Base-by-base conservation (phyloP, 306 rosid species). In the Acmispon strigosus region DNA sequence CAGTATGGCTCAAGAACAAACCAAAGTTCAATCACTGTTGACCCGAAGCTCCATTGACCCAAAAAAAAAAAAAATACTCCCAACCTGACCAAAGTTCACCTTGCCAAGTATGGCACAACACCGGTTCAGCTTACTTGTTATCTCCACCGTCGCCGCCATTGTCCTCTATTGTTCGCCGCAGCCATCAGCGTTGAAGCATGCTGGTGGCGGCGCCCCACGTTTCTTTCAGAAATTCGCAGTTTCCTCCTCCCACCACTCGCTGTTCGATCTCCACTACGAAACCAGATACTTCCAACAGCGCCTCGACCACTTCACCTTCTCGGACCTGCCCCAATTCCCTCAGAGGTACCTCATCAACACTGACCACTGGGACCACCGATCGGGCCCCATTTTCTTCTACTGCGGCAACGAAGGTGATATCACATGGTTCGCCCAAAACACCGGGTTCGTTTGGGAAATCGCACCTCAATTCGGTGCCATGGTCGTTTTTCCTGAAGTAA, bases 381-480 rank as follows among this genome's bases (percentile, higher is more conserved):
- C 69, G 6, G 97, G 90, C 27, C 97, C 98, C 29, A 87, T 93
- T 62, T 90, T 93, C 82, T 41, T 90, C 62, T 90, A 93, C 83
- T 90, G 96, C 70, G 98, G 98, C 64, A 93, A 93, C 70, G 98
- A 93, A 82, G 96, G 98, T 6, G 92, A 84, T 61, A 93, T 93
- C 75, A 84, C 54, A 2, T 93, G 97, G 98, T 93, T 93, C 79
- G 97, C 96, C 15, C 69, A 51, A 5, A 93, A 85, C 69, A 82
- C 96, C 16, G 97, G 98, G 52, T 93, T 93, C 78, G 74, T 93
- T 16, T 88, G 91, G 88, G 96, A 92, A 62, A 83, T 92, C 50
- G 98, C 98, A 0, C 96, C 96, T 43, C 83, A 16, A 3, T 91
- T 91, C 27, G 88, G 88, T 5, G 97, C 97, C 61, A 87, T 91